Conservation (phyloP, 31 red algal species). For the Endocladia muricata region DNA sequence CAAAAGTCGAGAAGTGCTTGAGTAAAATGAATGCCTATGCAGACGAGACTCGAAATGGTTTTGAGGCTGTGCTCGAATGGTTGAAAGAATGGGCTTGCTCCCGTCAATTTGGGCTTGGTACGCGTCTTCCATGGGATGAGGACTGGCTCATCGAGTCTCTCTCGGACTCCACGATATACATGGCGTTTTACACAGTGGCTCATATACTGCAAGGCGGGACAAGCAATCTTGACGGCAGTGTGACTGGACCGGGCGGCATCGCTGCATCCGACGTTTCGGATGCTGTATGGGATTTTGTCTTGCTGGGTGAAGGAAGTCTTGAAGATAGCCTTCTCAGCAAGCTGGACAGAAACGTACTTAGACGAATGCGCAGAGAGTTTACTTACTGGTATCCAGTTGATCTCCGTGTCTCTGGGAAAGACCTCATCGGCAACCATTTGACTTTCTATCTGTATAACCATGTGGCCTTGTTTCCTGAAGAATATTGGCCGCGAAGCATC, state of each 20-base stretch:
- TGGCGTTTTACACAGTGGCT: conserved; percentile 98
- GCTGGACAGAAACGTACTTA: conserved; percentile 28
- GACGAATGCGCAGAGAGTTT: conserved; percentile 81
- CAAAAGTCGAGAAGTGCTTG: conserved; percentile 60
- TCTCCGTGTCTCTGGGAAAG: conserved; percentile 96
- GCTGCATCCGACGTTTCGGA: conserved; percentile 63
- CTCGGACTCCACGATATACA: conserved; percentile 98
- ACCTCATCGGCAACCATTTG: conserved; percentile 94
- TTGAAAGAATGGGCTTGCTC: conserved; percentile 99
- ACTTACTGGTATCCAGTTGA: conserved; percentile 97
- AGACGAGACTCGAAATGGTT: conserved; percentile 70
- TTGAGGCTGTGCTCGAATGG: conserved; percentile 91
- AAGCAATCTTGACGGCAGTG: conserved; percentile 72
- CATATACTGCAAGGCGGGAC: conserved; percentile 92
- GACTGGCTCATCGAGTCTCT: conserved; percentile 98
- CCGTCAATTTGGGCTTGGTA: conserved; percentile 94
- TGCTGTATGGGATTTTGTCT: conserved; percentile 87
- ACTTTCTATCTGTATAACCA: conserved; percentile 98
- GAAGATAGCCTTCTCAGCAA: conserved; percentile 14
- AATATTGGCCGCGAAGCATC: conserved; percentile 90
- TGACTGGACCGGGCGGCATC: conserved; percentile 67
- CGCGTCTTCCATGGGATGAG: conserved; percentile 94
- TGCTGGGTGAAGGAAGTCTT: conserved; percentile 62
- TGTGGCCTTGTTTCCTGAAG: conserved; percentile 82
- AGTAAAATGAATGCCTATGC: conserved; percentile 78